Percentiles rank a stretch among this genome's conserved stretches.
Evolutionary conservation across 2,329 filamentous ascomycete genomes (phyloP).

Genomic region (Rutstroemia sp.): DNA sequence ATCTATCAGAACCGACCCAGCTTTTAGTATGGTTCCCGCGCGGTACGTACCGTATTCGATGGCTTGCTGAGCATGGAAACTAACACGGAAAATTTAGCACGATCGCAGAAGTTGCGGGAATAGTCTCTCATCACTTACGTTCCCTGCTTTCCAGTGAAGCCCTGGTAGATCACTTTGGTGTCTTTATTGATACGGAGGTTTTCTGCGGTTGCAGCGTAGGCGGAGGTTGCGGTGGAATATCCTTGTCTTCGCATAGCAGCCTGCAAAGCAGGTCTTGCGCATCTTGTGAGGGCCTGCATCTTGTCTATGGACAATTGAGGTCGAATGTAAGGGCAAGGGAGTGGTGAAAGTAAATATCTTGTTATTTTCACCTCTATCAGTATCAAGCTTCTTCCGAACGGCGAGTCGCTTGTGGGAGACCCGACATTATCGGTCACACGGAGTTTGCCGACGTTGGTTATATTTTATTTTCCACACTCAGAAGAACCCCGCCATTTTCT

Average conservation of each 20-base stretch:
- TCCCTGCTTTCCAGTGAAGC: constrained; percentile 96
- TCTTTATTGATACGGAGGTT: constrained; percentile 91
- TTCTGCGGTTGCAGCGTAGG: constrained; percentile 65
- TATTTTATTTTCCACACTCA: background rate
- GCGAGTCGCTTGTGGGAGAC: constrained; percentile 7
- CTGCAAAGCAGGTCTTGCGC: constrained; percentile 59
- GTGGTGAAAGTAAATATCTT: constrained; percentile 12
- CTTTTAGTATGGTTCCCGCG: constrained; percentile 5
- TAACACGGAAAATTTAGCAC: constrained; percentile 37
- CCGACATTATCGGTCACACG: background rate
- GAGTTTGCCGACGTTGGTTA: background rate
- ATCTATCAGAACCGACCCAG: constrained; percentile 24
- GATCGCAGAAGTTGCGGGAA: background rate
- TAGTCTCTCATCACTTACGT: constrained; percentile 54
- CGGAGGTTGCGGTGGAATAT: constrained; percentile 65
- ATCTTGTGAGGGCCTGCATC: constrained; percentile 84
- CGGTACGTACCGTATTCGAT: constrained; percentile 83
- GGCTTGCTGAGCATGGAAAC: constrained; percentile 95
- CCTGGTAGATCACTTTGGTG: constrained; percentile 94
- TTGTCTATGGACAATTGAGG: constrained; percentile 33
- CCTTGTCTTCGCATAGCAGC: constrained; percentile 62
- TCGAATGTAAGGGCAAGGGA: constrained; percentile 16
- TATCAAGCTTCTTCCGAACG: constrained; percentile 3
- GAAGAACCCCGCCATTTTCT: background rate
- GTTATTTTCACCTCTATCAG: constrained; percentile 9